phyloP scores from a whole-genome alignment of 768 basidiomycete species.

The Boletus huronensis region DNA sequence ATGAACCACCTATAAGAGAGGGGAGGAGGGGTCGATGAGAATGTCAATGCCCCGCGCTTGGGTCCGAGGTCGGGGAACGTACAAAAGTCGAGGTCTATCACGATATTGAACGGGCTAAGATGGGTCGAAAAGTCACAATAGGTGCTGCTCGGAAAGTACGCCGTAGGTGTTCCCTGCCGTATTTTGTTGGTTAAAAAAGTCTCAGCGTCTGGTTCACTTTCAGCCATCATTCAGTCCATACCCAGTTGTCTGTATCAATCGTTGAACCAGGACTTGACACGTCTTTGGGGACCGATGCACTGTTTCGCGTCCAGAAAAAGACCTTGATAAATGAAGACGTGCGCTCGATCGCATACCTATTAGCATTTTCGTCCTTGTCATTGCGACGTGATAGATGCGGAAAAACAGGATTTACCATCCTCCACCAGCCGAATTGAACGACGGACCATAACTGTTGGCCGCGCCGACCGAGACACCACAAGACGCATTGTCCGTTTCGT shows the following conservation, averaged over 20 bases:
- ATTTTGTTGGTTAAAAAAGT: neutral
- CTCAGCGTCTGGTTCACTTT: neutral
- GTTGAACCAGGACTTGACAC: conserved; percentile 23
- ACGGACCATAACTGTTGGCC: conserved; percentile 31
- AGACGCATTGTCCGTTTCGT: conserved; percentile 26
- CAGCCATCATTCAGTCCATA: neutral
- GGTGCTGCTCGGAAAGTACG: conserved; percentile 54
- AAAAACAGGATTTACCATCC: conserved; percentile 28
- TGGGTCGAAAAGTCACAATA: conserved; percentile 54
- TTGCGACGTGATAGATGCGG: neutral
- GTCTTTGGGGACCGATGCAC: conserved; percentile 30
- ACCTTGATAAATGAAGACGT: conserved; percentile 33
- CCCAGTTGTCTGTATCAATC: conserved; percentile 25
- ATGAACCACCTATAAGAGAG: conserved; percentile 21
- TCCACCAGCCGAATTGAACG: conserved; percentile 35
- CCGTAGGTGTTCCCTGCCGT: conserved; percentile 52
- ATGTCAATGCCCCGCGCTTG: neutral
- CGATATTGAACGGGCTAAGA: conserved; percentile 57
- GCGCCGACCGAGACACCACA: conserved; percentile 32
- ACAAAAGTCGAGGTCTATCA: conserved; percentile 49
- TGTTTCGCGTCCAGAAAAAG: conserved; percentile 39
- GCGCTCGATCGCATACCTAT: conserved; percentile 39
- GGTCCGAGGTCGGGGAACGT: neutral
- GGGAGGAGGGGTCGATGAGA: neutral
- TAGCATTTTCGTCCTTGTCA: neutral